Evolutionary conservation across 331 rosid genomes (phyloP), one percentile per base, ranked within the genome.

Genomic region (Pyracantha coccinea): DNA sequence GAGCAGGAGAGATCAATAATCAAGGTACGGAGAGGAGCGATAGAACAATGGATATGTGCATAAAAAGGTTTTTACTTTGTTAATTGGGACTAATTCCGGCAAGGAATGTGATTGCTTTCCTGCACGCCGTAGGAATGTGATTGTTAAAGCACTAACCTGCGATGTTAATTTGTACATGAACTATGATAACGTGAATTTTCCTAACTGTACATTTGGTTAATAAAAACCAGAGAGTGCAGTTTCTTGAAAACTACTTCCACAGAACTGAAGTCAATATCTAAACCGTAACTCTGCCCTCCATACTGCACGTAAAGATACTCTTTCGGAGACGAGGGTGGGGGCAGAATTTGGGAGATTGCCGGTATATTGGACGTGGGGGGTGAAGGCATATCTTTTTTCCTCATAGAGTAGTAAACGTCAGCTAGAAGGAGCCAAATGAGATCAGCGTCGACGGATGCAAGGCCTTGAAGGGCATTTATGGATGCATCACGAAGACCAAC

Each of bases 391-490:
- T 85, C 83, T 17, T 72, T 75, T 76, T 81, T 86, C 80, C 78
- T 87, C 79, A 61, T 52, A 55, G 93, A 79, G 85, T 85, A 94
- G 82, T 88, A 94, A 41, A 92, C 83, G 78, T 94, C 99, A n/a
- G 96, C 99, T 33, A 93, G 68, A 35, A 93, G 97, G 88, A 93
- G 96, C 98, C 97, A 93, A 67, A 91, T 80, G 28, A 91, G 97
- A 88, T 93, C 98, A 20, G 98, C 84, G 74, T 93, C 96, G 16
- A 94, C 76, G 15, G 85, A 88, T 14, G 96, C 96, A 76, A 94
- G 89, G 29, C 97, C 99, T 14, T 72, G 78, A 54, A 94, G 97
- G 66, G 99, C 89, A 77, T 87, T 88, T 58, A 85, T 44, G 68
- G 97, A 85, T 50, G 97, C 92, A 41, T 91, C 91, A 0, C 78